A percentile compares a stretch with the other conserved stretches of the same genome.
Conservation (phyloP, 306 rosid genomes). For the Rosa rugosa region DNA sequence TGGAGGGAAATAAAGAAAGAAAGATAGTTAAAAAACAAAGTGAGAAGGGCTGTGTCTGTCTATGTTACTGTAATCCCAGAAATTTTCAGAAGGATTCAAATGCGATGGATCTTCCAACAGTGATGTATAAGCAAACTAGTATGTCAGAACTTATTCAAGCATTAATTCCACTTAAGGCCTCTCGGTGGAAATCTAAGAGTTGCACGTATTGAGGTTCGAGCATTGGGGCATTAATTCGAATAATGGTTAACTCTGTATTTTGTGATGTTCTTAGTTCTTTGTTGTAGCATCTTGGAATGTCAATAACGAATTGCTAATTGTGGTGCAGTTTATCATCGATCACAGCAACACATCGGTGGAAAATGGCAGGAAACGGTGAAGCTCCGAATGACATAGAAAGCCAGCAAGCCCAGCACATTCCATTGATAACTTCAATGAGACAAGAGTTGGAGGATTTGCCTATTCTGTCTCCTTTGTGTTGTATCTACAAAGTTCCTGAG, state of each 20-base stretch:
- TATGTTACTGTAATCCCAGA: not conserved
- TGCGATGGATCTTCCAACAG: not conserved
- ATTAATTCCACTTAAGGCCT: not conserved
- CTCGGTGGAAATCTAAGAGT: not conserved
- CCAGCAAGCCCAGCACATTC: not conserved
- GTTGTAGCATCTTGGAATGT: not conserved
- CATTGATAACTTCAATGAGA: not conserved
- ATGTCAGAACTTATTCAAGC: not conserved
- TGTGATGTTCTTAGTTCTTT: not conserved
- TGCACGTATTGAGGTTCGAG: not conserved
- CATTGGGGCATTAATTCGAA: not conserved
- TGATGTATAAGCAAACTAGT: not conserved
- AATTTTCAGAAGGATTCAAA: not conserved
- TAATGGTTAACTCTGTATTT: not conserved
- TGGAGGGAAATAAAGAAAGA: not conserved
- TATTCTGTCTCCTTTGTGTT: not conserved
- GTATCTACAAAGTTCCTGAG: conserved; percentile 24
- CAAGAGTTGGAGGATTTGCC: conserved; percentile 4
- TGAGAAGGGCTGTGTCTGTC: not conserved
- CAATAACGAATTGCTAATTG: not conserved
- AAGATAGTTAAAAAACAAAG: not conserved
- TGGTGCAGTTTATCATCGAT: not conserved
- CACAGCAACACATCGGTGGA: not conserved
- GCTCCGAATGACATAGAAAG: conserved; percentile 11
- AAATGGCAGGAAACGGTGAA: not conserved